Conservation (phyloP, 2,329 filamentous ascomycete species). For the Graphiopsis chlorocephala region DNA sequence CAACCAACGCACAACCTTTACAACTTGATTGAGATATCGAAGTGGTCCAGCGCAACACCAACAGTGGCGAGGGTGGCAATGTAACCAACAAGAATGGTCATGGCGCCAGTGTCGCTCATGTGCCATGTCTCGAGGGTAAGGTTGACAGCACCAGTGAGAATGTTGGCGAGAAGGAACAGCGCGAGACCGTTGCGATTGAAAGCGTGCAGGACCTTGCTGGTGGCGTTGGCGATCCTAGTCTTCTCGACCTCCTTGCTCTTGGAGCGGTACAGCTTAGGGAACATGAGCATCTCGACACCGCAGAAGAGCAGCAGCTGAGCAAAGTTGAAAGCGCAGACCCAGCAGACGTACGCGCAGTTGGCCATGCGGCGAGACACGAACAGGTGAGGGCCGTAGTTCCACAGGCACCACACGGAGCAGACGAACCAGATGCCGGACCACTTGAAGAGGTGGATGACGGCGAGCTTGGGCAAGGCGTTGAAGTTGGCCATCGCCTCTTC, state of each 20-base stretch:
- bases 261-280: slow-evolving; percentile 67
- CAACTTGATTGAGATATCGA: slow-evolving; percentile 68
- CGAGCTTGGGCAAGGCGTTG: slow-evolving; percentile 22
- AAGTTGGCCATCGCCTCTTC: slow-evolving; percentile 13
- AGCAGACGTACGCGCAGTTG: slow-evolving; percentile 89
- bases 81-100: slow-evolving; percentile 74
- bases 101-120: slow-evolving; percentile 60
- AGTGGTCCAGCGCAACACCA: slow-evolving; percentile 65
- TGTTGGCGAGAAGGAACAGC: slow-evolving; percentile 82
- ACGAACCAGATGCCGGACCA: slow-evolving; percentile 70
- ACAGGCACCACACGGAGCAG: slow-evolving; percentile 66
- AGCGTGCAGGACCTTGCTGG: slow-evolving; percentile 75
- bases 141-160: slow-evolving; percentile 87
- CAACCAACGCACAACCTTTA: slow-evolving; percentile 32
- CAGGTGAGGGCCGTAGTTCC: slow-evolving; percentile 69
- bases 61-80: slow-evolving; percentile 63
- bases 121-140: slow-evolving; percentile 80
- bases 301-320: slow-evolving; percentile 78
- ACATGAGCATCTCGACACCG: slow-evolving; percentile 72
- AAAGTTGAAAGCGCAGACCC: slow-evolving; percentile 89
- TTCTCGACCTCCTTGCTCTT: slow-evolving; percentile 55
- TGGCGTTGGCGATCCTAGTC: slow-evolving; percentile 65
- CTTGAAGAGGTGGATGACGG: slow-evolving; percentile 52
- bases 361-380: slow-evolving; percentile 83
- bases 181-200: slow-evolving; percentile 87